phyloP scores from a whole-genome alignment of 768 basidiomycete genomes.

The Mycena galericulata region DNA sequence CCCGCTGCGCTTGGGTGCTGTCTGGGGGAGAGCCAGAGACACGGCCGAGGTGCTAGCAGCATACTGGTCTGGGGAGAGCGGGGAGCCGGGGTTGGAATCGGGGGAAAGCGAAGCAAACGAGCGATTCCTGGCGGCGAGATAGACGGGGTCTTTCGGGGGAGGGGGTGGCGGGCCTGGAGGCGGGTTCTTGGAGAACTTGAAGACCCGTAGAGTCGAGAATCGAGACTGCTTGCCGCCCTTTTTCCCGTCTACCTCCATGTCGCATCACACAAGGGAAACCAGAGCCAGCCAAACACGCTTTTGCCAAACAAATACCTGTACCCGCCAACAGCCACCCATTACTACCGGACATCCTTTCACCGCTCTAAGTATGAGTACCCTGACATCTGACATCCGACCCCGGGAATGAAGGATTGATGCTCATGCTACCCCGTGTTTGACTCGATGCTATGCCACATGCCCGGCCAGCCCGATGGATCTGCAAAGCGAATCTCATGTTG shows the following conservation, averaged over 20 bases:
- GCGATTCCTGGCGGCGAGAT: slow-evolving; percentile 55
- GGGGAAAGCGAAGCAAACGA: slow-evolving; percentile 63
- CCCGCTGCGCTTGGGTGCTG: slow-evolving; percentile 44
- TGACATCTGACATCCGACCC: no score
- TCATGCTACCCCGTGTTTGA: no score
- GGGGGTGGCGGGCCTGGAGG: slow-evolving; percentile 59
- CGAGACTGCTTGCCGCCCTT: slow-evolving; percentile 42
- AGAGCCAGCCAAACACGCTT: no score
- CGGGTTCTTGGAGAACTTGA: slow-evolving; percentile 32
- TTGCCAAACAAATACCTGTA: no score
- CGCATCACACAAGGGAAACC: not conserved
- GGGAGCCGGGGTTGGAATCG: slow-evolving; percentile 54
- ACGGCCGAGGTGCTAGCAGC: slow-evolving; percentile 47
- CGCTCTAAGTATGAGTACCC: no score
- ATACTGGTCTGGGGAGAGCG: slow-evolving; percentile 53
- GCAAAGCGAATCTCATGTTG: no score
- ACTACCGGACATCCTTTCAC: no score
- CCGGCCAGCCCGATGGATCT: no score
- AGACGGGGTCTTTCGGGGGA: slow-evolving; percentile 74
- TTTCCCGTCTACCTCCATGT: slow-evolving; percentile 35
- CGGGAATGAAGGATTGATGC: no score
- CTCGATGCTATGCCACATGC: no score
- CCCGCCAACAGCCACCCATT: no score
- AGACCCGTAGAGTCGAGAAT: slow-evolving; percentile 37
- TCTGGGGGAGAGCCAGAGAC: slow-evolving; percentile 49